These are phyloP conservation scores for Phanerochaete carnosa DNA, from an alignment of 768 basidiomycete genomes.

Conservation along the genomic window DNA sequence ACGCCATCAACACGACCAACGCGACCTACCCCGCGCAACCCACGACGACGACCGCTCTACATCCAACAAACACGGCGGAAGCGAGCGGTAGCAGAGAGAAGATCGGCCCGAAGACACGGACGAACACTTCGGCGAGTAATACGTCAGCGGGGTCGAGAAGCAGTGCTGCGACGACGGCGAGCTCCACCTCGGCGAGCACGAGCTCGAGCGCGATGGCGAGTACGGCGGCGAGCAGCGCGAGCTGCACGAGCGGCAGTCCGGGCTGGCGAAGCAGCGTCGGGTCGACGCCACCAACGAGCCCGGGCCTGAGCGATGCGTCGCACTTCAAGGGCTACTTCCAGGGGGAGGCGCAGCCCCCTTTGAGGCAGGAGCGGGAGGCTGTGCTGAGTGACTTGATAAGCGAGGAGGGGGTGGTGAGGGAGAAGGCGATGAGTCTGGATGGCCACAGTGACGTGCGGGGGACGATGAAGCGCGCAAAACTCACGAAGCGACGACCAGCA, in stretches of 20 bases:
- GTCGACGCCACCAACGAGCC: slow-evolving; percentile 11
- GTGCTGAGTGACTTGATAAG: not conserved
- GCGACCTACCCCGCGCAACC: not conserved
- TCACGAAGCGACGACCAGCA: slow-evolving; percentile 1
- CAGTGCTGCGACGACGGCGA: not conserved
- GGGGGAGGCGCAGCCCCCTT: not conserved
- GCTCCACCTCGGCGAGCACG: not conserved
- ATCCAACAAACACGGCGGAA: not conserved
- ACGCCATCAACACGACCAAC: not conserved
- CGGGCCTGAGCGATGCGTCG: slow-evolving; percentile 2
- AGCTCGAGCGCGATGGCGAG: not conserved
- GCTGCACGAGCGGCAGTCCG: not conserved
- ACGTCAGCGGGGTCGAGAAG: not conserved
- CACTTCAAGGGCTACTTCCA: not conserved
- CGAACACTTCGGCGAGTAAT: not conserved
- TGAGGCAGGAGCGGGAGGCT: not conserved
- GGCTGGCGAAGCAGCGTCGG: not conserved
- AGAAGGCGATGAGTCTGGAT: not conserved
- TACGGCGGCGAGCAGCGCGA: not conserved
- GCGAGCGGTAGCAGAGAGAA: not conserved
- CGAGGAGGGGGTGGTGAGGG: not conserved
- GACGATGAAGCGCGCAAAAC: not conserved
- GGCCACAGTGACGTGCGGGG: not conserved
- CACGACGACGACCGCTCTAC: not conserved
- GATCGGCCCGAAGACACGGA: not conserved